phyloP scores from a whole-genome alignment of 2,329 filamentous ascomycete genomes.

The Leptographium lundbergii region DNA sequence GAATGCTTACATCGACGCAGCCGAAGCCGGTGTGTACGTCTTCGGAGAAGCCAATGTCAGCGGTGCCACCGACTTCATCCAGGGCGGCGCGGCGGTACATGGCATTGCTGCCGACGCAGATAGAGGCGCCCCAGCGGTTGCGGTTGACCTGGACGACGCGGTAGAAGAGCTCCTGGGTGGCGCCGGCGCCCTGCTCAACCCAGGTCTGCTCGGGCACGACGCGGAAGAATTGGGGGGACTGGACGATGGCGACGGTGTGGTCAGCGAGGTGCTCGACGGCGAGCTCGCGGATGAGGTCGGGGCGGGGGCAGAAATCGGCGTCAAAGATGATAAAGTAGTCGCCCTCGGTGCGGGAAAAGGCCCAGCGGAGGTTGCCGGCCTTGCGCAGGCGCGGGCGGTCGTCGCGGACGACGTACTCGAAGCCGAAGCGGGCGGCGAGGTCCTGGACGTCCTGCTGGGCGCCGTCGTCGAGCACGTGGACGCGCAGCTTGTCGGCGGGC shows the following conservation, averaged over 20 bases:
- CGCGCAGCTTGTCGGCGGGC: not conserved
- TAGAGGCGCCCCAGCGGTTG: conserved; percentile 5
- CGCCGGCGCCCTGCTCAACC: conserved; percentile 6
- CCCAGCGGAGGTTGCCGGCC: conserved; percentile 6
- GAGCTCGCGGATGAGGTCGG: conserved; percentile 2
- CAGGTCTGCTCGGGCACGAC: conserved; percentile 3
- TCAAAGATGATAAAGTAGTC: conserved; percentile 5
- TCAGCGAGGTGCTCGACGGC: conserved; percentile 2
- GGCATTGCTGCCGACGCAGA: conserved; percentile 6
- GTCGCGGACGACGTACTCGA: conserved; percentile 2
- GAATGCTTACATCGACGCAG: not conserved
- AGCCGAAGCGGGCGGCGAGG: not conserved
- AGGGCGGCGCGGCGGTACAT: conserved; percentile 4
- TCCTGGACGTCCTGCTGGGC: not conserved
- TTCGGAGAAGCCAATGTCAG: conserved; percentile 6
- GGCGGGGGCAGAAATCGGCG: conserved; percentile 5
- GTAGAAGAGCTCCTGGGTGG: conserved; percentile 6
- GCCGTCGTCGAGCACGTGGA: conserved; percentile 4
- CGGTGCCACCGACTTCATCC: conserved; percentile 3
- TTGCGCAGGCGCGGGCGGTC: conserved; percentile 3
- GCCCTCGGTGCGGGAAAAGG: conserved; percentile 1
- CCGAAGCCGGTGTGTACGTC: conserved; percentile 3
- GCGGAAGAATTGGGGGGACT: conserved; percentile 5
- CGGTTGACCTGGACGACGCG: conserved; percentile 6
- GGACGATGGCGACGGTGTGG: conserved; percentile 2